Conservation (phyloP, 495 filamentous ascomycete genomes). For the Lasiosphaeria ovina region DNA sequence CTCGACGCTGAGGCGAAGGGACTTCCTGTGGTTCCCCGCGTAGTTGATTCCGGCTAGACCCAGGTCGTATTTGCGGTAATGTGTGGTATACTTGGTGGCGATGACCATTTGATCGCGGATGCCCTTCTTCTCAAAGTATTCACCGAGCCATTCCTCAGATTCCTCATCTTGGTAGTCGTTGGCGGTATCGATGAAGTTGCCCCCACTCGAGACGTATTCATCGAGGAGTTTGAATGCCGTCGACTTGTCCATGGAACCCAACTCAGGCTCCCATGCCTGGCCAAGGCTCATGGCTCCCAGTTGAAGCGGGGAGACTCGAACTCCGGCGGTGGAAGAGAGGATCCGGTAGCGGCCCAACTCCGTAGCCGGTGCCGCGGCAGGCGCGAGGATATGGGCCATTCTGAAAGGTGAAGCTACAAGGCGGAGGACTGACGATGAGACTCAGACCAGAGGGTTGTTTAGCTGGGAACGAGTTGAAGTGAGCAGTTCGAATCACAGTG, state of each 20-base stretch:
- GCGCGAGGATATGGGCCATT: conserved; percentile 4
- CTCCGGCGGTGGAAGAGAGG: conserved; percentile 56
- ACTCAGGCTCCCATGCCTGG: conserved; percentile 39
- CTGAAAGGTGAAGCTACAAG: no score
- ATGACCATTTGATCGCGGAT: conserved; percentile 62
- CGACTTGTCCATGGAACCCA: conserved; percentile 27
- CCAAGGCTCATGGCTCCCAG: conserved; percentile 67
- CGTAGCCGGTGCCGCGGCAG: conserved; percentile 52
- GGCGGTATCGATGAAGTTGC: conserved; percentile 72
- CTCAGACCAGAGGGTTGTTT: no score
- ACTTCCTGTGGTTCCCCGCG: conserved; percentile 28
- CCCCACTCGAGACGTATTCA: conserved; percentile 44
- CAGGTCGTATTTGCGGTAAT: conserved; percentile 43
- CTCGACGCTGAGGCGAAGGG: conserved; percentile 53
- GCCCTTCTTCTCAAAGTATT: conserved; percentile 49
- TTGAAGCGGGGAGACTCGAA: conserved; percentile 59
- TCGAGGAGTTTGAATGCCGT: conserved; percentile 49
- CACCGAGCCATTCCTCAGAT: conserved; percentile 64
- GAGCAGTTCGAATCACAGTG: no score
- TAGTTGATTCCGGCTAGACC: conserved; percentile 41
- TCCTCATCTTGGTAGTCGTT: conserved; percentile 64
- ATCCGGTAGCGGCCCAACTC: conserved; percentile 59
- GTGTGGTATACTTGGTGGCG: conserved; percentile 55
- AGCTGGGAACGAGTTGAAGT: no score
- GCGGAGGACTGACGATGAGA: no score